A percentile compares a stretch with the other conserved stretches of the same genome.
Evolutionary conservation across 768 basidiomycete genomes (phyloP).

Genomic region (Lentinula raphanica): DNA sequence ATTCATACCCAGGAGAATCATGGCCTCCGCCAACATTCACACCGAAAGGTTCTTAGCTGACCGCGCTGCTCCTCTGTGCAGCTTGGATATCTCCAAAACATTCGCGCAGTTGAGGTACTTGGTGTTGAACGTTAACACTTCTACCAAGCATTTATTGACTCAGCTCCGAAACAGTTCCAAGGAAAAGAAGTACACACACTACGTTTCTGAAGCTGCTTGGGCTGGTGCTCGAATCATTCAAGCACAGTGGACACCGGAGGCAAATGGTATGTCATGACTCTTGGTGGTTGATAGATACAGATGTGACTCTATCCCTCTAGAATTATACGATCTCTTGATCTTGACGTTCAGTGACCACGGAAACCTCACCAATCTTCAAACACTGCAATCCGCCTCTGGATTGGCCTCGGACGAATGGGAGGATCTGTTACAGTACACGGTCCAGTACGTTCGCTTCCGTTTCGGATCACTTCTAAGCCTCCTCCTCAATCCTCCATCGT

Average conservation of each 20-base stretch:
- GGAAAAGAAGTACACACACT: slow-evolving; percentile 80
- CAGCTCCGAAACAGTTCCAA: slow-evolving; percentile 40
- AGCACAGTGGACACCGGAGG: slow-evolving; percentile 77
- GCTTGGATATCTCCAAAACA: slow-evolving; percentile 60
- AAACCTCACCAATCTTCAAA: slow-evolving; percentile 49
- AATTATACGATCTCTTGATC: slow-evolving; percentile 69
- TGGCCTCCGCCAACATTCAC: not conserved
- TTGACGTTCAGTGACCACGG: slow-evolving; percentile 60
- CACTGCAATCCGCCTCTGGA: slow-evolving; percentile 48
- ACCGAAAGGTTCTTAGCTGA: slow-evolving; percentile 76
- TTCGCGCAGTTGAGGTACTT: slow-evolving; percentile 68
- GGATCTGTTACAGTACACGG: slow-evolving; percentile 63
- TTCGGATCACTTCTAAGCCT: not conserved
- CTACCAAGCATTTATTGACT: not conserved
- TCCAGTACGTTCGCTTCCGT: slow-evolving; percentile 46
- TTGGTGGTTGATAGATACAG: not conserved
- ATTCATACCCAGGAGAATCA: not conserved
- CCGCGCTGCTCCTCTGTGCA: slow-evolving; percentile 68
- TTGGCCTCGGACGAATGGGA: slow-evolving; percentile 61
- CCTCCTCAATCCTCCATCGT: not conserved
- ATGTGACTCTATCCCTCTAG: slow-evolving; percentile 30
- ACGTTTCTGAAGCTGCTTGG: slow-evolving; percentile 69
- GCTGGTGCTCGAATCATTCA: slow-evolving; percentile 81
- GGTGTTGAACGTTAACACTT: not conserved
- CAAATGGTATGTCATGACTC: slow-evolving; percentile 20